These are phyloP conservation scores for Pichia nanzhaoensis DNA, from an alignment of 805 yeast species.

Conservation along the genomic window DNA sequence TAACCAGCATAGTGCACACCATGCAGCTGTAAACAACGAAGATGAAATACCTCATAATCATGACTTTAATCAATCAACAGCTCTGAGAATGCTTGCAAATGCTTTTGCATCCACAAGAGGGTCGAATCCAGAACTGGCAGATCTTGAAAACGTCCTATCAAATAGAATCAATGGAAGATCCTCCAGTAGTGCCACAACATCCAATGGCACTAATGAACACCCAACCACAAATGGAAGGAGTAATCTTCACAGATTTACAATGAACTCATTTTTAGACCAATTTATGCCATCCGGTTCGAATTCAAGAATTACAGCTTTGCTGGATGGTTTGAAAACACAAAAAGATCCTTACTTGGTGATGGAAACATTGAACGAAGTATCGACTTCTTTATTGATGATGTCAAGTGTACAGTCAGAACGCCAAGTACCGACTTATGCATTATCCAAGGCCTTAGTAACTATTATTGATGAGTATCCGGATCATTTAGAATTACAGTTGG, in stretches of 20 bases:
- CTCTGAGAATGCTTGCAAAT: conserved; percentile 13
- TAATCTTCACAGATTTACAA: conserved; percentile 22
- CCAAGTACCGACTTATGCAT: conserved; percentile 49
- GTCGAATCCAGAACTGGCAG: not conserved
- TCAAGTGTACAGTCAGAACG: conserved; percentile 54
- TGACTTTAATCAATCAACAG: not conserved
- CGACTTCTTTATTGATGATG: conserved; percentile 63
- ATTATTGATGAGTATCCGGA: conserved; percentile 55
- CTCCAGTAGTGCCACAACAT: not conserved
- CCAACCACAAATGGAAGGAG: conserved; percentile 1
- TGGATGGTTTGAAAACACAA: conserved; percentile 34
- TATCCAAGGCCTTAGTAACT: conserved; percentile 48
- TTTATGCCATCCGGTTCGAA: conserved; percentile 11
- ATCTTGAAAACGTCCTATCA: conserved; percentile 1
- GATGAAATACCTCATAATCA: conserved; percentile 6
- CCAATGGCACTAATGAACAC: not conserved
- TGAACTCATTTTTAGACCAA: conserved; percentile 26
- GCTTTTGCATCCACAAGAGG: conserved; percentile 5
- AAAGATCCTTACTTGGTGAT: conserved; percentile 56
- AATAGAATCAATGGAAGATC: not conserved
- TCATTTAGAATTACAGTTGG: conserved; percentile 73
- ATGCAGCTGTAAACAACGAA: conserved; percentile 20
- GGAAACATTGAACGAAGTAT: conserved; percentile 59
- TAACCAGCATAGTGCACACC: conserved; percentile 10
- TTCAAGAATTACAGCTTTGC: conserved; percentile 24